A percentile compares a stretch with the other conserved stretches of the same genome.
Conservation (phyloP, 1,139 yeast species). For the Blastobotrys raffinosifermentans region DNA sequence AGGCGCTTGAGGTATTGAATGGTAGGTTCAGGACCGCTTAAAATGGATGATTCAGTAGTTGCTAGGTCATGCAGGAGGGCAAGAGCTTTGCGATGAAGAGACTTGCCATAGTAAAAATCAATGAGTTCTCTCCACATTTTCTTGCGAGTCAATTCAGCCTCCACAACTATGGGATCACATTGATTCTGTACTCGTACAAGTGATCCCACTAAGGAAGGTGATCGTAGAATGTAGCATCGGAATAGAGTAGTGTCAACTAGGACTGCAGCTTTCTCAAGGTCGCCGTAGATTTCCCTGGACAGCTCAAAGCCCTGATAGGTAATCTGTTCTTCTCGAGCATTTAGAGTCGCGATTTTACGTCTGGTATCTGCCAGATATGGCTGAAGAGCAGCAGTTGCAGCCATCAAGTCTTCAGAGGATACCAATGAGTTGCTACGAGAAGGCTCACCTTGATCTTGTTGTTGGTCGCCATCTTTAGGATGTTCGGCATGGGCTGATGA, state of each 20-base stretch:
- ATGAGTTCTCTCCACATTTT: slow-evolving; percentile 61
- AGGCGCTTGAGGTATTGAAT: slow-evolving; percentile 63
- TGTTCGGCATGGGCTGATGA: slow-evolving; percentile 1
- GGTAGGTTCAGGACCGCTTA: slow-evolving; percentile 43
- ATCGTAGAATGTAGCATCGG: slow-evolving; percentile 59
- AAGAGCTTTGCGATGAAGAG: slow-evolving; percentile 63
- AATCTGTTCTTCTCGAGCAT: slow-evolving; percentile 19
- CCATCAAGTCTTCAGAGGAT: slow-evolving; percentile 24
- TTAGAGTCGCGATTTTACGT: slow-evolving; percentile 37
- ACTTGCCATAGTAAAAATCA: slow-evolving; percentile 67
- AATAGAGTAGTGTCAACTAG: slow-evolving; percentile 77
- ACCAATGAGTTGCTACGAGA: slow-evolving; percentile 9
- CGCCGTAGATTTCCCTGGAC: slow-evolving; percentile 27
- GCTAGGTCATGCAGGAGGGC: slow-evolving; percentile 39
- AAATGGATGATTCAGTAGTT: slow-evolving; percentile 8
- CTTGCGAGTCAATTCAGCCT: slow-evolving; percentile 46
- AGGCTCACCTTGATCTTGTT: background rate
- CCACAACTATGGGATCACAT: slow-evolving; percentile 64
- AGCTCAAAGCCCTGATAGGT: slow-evolving; percentile 25
- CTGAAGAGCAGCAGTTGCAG: slow-evolving; percentile 47
- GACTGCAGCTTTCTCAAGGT: slow-evolving; percentile 38
- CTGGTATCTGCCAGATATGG: slow-evolving; percentile 50
- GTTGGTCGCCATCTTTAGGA: slow-evolving; percentile 12
- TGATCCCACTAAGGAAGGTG: slow-evolving; percentile 76
- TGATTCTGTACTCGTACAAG: slow-evolving; percentile 67